Evolutionary conservation across 805 yeast species (phyloP).

Genomic region (Candida montana): DNA sequence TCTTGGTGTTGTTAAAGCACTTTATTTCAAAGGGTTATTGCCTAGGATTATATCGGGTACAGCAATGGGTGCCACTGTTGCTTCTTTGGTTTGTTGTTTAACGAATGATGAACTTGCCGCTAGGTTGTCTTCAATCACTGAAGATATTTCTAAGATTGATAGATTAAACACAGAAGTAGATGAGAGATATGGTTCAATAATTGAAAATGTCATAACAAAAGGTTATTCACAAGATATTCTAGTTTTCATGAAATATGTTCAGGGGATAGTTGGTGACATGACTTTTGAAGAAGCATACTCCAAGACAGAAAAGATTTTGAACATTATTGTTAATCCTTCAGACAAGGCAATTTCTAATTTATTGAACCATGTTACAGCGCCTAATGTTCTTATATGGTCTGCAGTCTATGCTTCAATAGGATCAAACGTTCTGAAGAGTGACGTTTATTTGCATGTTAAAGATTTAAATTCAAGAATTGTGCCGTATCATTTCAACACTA

Average conservation of each 20-base stretch:
- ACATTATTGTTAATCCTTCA: constrained; percentile 81
- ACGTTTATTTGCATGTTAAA: constrained; percentile 53
- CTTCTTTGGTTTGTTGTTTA: constrained; percentile 74
- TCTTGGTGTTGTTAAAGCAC: constrained; percentile 82
- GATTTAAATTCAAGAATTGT: constrained; percentile 60
- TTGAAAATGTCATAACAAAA: constrained; percentile 68
- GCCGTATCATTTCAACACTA: constrained; percentile 35
- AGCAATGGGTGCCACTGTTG: constrained; percentile 92
- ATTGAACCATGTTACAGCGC: constrained; percentile 86
- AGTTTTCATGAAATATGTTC: constrained; percentile 71
- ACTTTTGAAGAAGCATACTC: constrained; percentile 93
- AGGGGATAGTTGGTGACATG: constrained; percentile 67
- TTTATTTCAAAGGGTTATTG: constrained; percentile 66
- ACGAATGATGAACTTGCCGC: constrained; percentile 56
- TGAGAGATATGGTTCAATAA: constrained; percentile 59
- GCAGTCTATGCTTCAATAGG: constrained; percentile 87
- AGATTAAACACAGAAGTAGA: constrained; percentile 47
- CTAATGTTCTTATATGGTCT: constrained; percentile 84
- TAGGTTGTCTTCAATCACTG: constrained; percentile 37
- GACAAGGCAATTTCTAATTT: constrained; percentile 64
- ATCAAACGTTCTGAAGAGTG: constrained; percentile 55
- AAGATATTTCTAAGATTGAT: constrained; percentile 35
- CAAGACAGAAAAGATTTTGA: constrained; percentile 71
- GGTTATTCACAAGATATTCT: constrained; percentile 86
- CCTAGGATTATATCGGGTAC: constrained; percentile 89